A percentile compares a stretch with the other conserved stretches of the same genome.
Evolutionary conservation across 2,329 filamentous ascomycete species (phyloP).

Genomic region (Ophiosphaerella herpotricha): DNA sequence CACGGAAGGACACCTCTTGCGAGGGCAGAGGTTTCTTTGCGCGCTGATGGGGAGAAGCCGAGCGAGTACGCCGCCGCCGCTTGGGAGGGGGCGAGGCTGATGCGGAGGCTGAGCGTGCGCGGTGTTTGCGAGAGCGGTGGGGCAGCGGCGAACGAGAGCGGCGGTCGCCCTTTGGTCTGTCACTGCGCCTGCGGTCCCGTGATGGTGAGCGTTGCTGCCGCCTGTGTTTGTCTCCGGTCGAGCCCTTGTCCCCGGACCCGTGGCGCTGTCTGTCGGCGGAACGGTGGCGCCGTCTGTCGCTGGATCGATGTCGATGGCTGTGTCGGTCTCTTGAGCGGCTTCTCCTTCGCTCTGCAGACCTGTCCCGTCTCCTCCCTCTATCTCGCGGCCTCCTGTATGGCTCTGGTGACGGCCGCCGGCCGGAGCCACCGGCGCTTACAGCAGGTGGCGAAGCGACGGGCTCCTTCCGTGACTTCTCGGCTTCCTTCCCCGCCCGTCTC

Average conservation of each 20-base stretch:
- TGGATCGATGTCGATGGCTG: conserved; percentile 10
- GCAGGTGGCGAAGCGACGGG: conserved; percentile 10
- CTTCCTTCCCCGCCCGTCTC: conserved; percentile 5
- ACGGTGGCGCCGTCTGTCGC: conserved; percentile 9
- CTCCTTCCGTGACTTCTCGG: conserved; percentile 12
- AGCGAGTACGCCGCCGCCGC: conserved; percentile 40
- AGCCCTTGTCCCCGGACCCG: conserved; percentile 15
- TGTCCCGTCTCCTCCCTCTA: conserved; percentile 18
- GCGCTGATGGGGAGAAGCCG: conserved; percentile 49
- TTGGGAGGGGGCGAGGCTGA: conserved; percentile 39
- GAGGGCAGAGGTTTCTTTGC: conserved; percentile 51
- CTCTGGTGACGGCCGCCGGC: conserved; percentile 29
- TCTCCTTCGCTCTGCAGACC: conserved; percentile 10
- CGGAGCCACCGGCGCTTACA: conserved; percentile 13
- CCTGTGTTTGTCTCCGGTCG: conserved; percentile 15
- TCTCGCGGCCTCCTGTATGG: conserved; percentile 33
- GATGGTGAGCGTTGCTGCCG: conserved; percentile 22
- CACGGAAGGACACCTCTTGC: conserved; percentile 53
- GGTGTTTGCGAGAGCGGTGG: conserved; percentile 28
- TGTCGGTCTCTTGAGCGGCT: conserved; percentile 16
- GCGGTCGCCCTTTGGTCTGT: conserved; percentile 17
- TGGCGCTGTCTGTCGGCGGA: conserved; percentile 16
- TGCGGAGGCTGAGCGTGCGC: conserved; percentile 29
- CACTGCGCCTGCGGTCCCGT: conserved; percentile 18
- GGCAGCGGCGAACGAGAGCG: conserved; percentile 34